phyloP scores from a whole-genome alignment of 306 rosid genomes.

The peach (Prunus persica) region DNA sequence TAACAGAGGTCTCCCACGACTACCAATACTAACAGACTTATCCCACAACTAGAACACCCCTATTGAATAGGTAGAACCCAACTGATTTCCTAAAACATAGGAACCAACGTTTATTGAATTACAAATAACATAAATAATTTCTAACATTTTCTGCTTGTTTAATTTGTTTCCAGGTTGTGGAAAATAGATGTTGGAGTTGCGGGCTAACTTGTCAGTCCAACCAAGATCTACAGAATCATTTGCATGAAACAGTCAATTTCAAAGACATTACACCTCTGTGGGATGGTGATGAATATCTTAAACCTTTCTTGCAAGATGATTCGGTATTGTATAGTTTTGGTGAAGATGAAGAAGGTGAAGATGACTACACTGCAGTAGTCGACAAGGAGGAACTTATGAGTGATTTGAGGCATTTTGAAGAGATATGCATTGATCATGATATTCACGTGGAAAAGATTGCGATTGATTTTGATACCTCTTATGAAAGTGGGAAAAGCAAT shows the following conservation, averaged over 20 bases:
- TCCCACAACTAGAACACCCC: no score
- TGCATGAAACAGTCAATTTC: conserved; percentile 47
- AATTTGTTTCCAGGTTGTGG: conserved; percentile 52
- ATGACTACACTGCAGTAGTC: conserved; percentile 33
- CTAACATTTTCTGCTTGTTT: neutral
- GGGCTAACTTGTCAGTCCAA: conserved; percentile 51
- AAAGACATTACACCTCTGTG: conserved; percentile 45
- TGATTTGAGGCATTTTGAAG: conserved; percentile 43
- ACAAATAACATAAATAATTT: no score
- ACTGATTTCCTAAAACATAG: no score
- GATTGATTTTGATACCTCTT: conserved; percentile 18
- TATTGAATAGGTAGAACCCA: no score
- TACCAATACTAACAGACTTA: no score
- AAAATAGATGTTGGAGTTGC: conserved; percentile 79
- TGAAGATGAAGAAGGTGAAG: conserved; percentile 70
- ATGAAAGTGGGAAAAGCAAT: conserved; percentile 22
- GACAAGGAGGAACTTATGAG: conserved; percentile 47
- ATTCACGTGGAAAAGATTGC: conserved; percentile 24
- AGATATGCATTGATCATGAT: conserved; percentile 25
- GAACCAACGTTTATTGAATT: no score
- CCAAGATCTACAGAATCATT: conserved; percentile 60
- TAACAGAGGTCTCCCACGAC: no score
- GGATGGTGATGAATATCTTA: conserved; percentile 67
- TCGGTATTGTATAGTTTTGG: conserved; percentile 69
- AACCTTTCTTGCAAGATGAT: conserved; percentile 75